These are phyloP conservation scores for Dovyalis caffra DNA, from an alignment of 345 rosid genomes.

Conservation along the genomic window DNA sequence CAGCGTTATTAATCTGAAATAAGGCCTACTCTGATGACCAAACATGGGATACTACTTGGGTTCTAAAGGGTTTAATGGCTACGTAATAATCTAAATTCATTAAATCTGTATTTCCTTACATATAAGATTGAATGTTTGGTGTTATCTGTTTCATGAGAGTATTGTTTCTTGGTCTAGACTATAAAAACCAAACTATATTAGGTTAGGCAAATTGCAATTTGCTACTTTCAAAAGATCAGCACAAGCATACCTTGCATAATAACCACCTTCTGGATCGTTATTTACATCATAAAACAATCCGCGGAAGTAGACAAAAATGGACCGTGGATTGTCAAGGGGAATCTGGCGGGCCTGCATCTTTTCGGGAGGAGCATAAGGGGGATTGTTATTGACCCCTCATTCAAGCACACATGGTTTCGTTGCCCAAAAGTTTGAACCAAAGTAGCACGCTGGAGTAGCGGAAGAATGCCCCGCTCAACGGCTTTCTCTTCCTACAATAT, in stretches of 20 bases:
- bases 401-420: slow-evolving; percentile 85
- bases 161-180: neutral
- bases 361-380: slow-evolving; percentile 98
- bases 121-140: neutral
- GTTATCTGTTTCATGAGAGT: neutral
- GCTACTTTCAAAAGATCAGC: neutral
- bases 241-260: slow-evolving; percentile 78
- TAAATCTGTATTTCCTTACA: neutral
- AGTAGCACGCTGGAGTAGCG: slow-evolving; percentile 71
- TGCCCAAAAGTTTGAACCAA: slow-evolving; percentile 98
- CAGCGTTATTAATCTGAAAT: no score
- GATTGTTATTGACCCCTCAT: slow-evolving; percentile 85
- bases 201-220: neutral
- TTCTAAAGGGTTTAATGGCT: neutral
- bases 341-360: slow-evolving; percentile 87
- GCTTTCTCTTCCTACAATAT: slow-evolving; percentile 86
- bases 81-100: neutral
- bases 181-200: neutral
- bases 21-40: neutral
- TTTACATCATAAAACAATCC: slow-evolving; percentile 92
- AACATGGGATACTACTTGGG: neutral
- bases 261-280: slow-evolving; percentile 97
- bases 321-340: slow-evolving; percentile 69
- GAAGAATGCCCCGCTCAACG: slow-evolving; percentile 79
- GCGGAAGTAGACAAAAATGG: slow-evolving; percentile 93